Conservation (phyloP, 1,284 basidiomycete genomes). For the Earliella scabrosa region DNA sequence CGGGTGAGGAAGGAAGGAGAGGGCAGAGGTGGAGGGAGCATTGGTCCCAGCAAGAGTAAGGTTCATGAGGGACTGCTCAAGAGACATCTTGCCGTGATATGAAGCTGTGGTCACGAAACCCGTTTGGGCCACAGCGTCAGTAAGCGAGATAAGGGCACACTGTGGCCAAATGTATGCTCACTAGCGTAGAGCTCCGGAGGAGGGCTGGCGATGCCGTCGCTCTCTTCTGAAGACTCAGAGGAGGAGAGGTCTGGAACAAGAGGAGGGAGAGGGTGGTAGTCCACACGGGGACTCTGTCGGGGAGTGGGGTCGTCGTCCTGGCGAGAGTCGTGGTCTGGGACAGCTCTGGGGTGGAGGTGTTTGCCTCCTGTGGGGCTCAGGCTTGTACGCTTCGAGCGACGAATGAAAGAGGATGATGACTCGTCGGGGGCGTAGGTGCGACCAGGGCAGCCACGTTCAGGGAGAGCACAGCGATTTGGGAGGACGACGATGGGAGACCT, state of each 20-base stretch:
- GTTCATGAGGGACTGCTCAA: slow-evolving; percentile 25
- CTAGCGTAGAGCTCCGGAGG: slow-evolving; percentile 21
- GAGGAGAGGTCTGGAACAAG: slow-evolving; percentile 65
- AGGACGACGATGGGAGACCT: slow-evolving; percentile 72
- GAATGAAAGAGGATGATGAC: slow-evolving; percentile 12
- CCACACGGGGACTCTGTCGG: slow-evolving; percentile 20
- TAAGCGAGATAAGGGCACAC: slow-evolving; percentile 11
- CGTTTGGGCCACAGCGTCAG: background rate
- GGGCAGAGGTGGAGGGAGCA: slow-evolving; percentile 23
- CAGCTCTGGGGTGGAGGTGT: slow-evolving; percentile 53
- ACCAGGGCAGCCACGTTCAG: slow-evolving; percentile 71
- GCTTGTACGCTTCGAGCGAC: slow-evolving; percentile 19
- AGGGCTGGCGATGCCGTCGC: slow-evolving; percentile 48
- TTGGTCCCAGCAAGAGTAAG: slow-evolving; percentile 25
- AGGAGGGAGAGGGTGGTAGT: slow-evolving; percentile 42
- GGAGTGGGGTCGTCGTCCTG: slow-evolving; percentile 31
- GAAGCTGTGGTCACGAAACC: slow-evolving; percentile 10
- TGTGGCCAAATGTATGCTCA: slow-evolving; percentile 3
- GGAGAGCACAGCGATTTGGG: slow-evolving; percentile 68
- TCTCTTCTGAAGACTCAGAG: slow-evolving; percentile 60
- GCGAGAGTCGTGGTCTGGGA: slow-evolving; percentile 22
- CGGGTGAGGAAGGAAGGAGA: slow-evolving; percentile 34
- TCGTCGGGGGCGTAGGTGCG: slow-evolving; percentile 60
- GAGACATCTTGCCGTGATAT: slow-evolving; percentile 19
- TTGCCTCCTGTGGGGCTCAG: slow-evolving; percentile 32